Evolutionary conservation across 306 rosid species (phyloP).

Genomic region (Malus orientalis): DNA sequence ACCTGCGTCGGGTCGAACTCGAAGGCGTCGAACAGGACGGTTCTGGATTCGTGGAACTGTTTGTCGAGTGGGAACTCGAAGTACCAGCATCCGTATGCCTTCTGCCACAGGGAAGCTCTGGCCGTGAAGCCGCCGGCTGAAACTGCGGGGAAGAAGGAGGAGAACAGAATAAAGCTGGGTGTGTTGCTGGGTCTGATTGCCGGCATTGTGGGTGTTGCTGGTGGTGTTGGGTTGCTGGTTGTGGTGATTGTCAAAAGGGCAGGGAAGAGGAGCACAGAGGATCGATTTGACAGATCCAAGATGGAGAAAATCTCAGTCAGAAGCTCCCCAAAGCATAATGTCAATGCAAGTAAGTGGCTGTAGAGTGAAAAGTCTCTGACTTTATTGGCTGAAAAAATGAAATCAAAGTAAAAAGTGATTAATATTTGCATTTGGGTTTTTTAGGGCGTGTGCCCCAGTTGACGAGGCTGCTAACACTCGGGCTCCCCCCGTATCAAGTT

Average conservation of each 20-base stretch:
- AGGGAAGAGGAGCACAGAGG: slow-evolving; percentile 19
- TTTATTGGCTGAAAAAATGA: background rate
- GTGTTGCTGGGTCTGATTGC: slow-evolving; percentile 45
- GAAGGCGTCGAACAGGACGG: slow-evolving; percentile 38
- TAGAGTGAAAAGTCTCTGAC: background rate
- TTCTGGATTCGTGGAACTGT: slow-evolving; percentile 62
- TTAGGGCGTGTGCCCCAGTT: slow-evolving; percentile 50
- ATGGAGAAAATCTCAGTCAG: slow-evolving; percentile 28
- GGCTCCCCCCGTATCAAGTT: slow-evolving; percentile 48
- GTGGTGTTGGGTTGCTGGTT: slow-evolving; percentile 36
- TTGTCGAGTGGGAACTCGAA: slow-evolving; percentile 31
- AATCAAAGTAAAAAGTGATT: background rate
- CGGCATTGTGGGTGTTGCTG: slow-evolving; percentile 38
- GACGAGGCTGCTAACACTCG: slow-evolving; percentile 39
- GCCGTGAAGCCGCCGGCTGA: slow-evolving; percentile 49
- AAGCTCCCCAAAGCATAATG: slow-evolving; percentile 28
- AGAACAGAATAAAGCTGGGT: slow-evolving; percentile 31
- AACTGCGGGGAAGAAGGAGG: slow-evolving; percentile 14
- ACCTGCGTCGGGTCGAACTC: slow-evolving; percentile 57
- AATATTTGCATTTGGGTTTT: background rate
- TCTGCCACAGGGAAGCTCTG: slow-evolving; percentile 52
- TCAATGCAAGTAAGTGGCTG: slow-evolving; percentile 45
- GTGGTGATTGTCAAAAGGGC: slow-evolving; percentile 31
- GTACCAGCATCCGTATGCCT: slow-evolving; percentile 39
- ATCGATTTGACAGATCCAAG: slow-evolving; percentile 23